phyloP scores from a whole-genome alignment of 805 yeast species.

The Hanseniaspora lindneri region DNA sequence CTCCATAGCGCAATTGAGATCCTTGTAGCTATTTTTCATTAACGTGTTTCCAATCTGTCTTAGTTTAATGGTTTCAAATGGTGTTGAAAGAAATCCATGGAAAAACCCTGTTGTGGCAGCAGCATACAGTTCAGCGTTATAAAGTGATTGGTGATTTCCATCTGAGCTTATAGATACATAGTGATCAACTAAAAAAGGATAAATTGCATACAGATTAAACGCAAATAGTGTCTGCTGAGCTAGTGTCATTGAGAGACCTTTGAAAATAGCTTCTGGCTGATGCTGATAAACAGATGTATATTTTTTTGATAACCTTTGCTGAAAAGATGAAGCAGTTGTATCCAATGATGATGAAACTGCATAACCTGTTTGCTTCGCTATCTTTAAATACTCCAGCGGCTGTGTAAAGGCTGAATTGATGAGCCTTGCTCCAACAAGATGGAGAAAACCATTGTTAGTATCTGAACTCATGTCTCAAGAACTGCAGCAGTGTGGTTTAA shows the following conservation, averaged over 20 bases:
- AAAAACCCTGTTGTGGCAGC: slow-evolving; percentile 72
- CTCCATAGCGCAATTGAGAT: slow-evolving; percentile 26
- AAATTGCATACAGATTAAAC: slow-evolving; percentile 33
- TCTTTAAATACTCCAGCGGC: slow-evolving; percentile 61
- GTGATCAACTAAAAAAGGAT: slow-evolving; percentile 4
- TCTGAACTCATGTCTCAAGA: neutral
- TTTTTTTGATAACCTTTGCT: slow-evolving; percentile 30
- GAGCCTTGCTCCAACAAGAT: slow-evolving; percentile 40
- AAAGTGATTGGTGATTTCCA: slow-evolving; percentile 53
- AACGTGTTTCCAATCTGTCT: slow-evolving; percentile 63
- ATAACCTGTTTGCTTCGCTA: slow-evolving; percentile 46
- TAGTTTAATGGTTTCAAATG: slow-evolving; percentile 78
- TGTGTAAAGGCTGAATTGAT: slow-evolving; percentile 52
- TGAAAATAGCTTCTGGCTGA: slow-evolving; percentile 63
- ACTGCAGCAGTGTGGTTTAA: too few species aligned
- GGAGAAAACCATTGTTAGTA: neutral
- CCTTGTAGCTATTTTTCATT: slow-evolving; percentile 21
- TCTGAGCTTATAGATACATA: slow-evolving; percentile 17
- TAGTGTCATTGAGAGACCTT: slow-evolving; percentile 61
- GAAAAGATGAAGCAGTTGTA: slow-evolving; percentile 18
- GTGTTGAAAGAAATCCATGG: slow-evolving; percentile 75
- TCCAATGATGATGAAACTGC: neutral
- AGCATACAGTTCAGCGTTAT: slow-evolving; percentile 67
- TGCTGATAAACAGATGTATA: slow-evolving; percentile 54
- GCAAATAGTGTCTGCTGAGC: slow-evolving; percentile 65